Evolutionary conservation across 345 rosid species (phyloP).

Genomic region (Aquilaria yunnanensis): DNA sequence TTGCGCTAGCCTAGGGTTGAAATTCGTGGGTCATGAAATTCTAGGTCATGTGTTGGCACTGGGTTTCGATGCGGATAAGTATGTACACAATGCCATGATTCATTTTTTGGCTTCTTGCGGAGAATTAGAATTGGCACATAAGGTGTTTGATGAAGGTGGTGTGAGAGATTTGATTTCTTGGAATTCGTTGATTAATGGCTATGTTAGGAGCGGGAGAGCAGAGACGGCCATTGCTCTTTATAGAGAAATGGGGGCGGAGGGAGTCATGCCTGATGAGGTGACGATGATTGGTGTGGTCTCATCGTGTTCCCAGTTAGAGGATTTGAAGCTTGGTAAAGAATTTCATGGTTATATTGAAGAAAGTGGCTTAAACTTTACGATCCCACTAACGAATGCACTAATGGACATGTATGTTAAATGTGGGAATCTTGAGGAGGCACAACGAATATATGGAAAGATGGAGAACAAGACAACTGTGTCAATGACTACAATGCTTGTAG

Average conservation of each 20-base stretch:
- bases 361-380: conserved; percentile 37
- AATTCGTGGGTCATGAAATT: conserved; percentile 39
- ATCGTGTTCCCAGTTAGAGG: conserved; percentile 42
- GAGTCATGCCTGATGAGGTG: conserved; percentile 55
- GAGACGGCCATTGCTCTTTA: conserved; percentile 42
- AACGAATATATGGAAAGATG: conserved; percentile 46
- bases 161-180: conserved; percentile 84
- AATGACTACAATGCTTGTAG: conserved; percentile 70
- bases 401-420: conserved; percentile 91
- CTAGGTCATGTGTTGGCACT: conserved; percentile 58
- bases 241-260: conserved; percentile 44
- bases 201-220: conserved; percentile 42
- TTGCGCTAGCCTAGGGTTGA: conserved; percentile 39
- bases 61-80: conserved; percentile 53
- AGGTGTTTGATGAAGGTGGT: conserved; percentile 69
- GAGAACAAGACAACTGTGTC: conserved; percentile 53
- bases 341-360: conserved; percentile 41
- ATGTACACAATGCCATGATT: conserved; percentile 61
- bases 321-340: conserved; percentile 57
- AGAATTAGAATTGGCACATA: conserved; percentile 46
- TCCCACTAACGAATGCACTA: conserved; percentile 63
- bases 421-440: conserved; percentile 48
- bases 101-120: conserved; percentile 52
- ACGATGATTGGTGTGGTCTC: conserved; percentile 80
- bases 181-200: conserved; percentile 84